Base-by-base conservation (phyloP, 345 rosid species). In the Hibiscus syriacus region DNA sequence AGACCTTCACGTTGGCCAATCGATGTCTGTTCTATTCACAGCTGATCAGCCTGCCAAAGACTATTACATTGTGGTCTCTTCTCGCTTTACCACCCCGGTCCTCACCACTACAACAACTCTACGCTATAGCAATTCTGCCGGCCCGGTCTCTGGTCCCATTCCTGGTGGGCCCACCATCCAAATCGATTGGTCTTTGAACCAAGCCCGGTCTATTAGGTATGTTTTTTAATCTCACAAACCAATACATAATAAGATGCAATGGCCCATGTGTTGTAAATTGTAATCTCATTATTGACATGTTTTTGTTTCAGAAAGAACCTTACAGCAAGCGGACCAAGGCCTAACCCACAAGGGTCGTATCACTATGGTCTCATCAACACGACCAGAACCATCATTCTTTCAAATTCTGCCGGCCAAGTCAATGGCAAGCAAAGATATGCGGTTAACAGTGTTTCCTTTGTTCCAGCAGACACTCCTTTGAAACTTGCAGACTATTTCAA, bases 341-440 rank as follows among this genome's bases (percentile, higher is more conserved):
- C 99, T 3, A 94, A 94, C 71, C 99, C 99, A 16, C 99, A 94
- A 72, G 99, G 99, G 19, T 91, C 99, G 1, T 94, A 94, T 84
- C 99, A 94, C 73, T 94, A 94, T 49, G 99, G 99, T 34, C 82
- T 89, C 80, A 89, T 94, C 66, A 86, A 83, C 82, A 80, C 86
- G 0, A 74, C 88, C 22, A 85, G 80, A 72, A 91, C 99, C 1
- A 84, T 94, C 80, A 78, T 74, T 54, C 72, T 94, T 22, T 83
- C 88, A 25, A 88, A 73, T 79, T 85, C 92, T 57, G 98, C 98
- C 8, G 99, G 93, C 20, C 96, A 87, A 62, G 84, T 94, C 1
- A 79, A 85, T 30, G 84, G 88, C 67, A 94, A 94, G 82, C 99
- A 91, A 74, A 80, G 97, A 78, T 94, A 94, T 36, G 96, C 88